Conservation (phyloP, 106 monocot species). For the Dioscorea zingiberensis region DNA sequence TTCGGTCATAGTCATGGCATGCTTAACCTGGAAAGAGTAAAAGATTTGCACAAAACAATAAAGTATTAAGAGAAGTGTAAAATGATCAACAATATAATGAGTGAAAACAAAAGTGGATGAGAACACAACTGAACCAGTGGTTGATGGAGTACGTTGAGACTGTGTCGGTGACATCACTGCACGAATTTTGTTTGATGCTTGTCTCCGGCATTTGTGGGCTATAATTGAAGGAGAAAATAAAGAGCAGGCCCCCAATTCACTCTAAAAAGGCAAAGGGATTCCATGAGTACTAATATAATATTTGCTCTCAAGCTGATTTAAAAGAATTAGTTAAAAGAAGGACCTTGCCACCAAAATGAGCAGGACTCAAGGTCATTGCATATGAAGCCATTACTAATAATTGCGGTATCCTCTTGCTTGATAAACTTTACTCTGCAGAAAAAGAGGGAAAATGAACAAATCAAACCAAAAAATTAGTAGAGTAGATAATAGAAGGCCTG, state of each 20-base stretch:
- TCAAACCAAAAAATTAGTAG: background rate
- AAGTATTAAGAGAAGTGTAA: background rate
- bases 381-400: slow-evolving; percentile 10
- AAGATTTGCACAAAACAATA: background rate
- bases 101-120: background rate
- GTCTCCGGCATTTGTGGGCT: slow-evolving; percentile 16
- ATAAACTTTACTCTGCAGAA: too few species aligned
- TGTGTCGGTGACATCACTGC: slow-evolving; percentile 60
- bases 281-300: background rate
- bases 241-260: background rate
- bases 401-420: background rate
- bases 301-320: background rate
- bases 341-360: slow-evolving; percentile 38
- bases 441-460: too few species aligned
- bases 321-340: background rate
- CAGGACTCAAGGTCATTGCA: slow-evolving; percentile 3
- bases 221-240: slow-evolving; percentile 10
- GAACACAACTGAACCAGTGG: slow-evolving; percentile 62
- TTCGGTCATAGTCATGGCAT: slow-evolving; percentile 93
- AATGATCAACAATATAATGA: background rate
- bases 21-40: slow-evolving; percentile 52
- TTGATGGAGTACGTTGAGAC: slow-evolving; percentile 32
- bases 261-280: slow-evolving; percentile 8
- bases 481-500: background rate
- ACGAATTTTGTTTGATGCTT: slow-evolving; percentile 20